phyloP scores from a whole-genome alignment of 2,329 filamentous ascomycete genomes.

The Cryphonectria naterciae region DNA sequence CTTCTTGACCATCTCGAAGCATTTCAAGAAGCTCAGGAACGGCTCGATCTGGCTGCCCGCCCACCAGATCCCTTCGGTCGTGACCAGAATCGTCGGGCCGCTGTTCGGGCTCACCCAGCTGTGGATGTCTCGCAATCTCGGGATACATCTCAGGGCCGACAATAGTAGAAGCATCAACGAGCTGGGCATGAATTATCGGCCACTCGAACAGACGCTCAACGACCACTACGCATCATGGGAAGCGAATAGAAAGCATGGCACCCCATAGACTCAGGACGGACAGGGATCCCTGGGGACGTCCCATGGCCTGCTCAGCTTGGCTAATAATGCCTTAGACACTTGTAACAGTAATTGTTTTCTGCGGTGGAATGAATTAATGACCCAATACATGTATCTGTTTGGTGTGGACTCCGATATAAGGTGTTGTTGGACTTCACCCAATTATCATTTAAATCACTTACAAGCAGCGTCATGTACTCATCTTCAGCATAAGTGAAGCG shows the following conservation, averaged over 20 bases:
- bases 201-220: constrained; percentile 20
- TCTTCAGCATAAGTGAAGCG: not conserved
- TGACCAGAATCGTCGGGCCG: constrained; percentile 22
- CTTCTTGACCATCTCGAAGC: constrained; percentile 22
- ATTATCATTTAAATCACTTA: not conserved
- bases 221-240: constrained; percentile 24
- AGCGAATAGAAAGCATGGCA: not conserved
- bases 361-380: no score
- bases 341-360: no score
- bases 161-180: constrained; percentile 23
- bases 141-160: constrained; percentile 20
- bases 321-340: not conserved
- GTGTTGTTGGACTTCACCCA: no score
- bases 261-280: not conserved
- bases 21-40: constrained; percentile 19
- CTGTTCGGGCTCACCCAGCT: constrained; percentile 23
- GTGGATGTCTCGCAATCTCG: constrained; percentile 26
- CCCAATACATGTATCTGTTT: not conserved
- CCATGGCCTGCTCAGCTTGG: not conserved
- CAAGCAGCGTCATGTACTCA: not conserved
- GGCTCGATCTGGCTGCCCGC: constrained; percentile 21
- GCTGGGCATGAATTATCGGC: constrained; percentile 17
- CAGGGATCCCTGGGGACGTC: no score
- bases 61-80: constrained; percentile 14
- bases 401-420: not conserved